Conservation (phyloP, 1,139 yeast species). For the Sugiyamaella neomexicana region DNA sequence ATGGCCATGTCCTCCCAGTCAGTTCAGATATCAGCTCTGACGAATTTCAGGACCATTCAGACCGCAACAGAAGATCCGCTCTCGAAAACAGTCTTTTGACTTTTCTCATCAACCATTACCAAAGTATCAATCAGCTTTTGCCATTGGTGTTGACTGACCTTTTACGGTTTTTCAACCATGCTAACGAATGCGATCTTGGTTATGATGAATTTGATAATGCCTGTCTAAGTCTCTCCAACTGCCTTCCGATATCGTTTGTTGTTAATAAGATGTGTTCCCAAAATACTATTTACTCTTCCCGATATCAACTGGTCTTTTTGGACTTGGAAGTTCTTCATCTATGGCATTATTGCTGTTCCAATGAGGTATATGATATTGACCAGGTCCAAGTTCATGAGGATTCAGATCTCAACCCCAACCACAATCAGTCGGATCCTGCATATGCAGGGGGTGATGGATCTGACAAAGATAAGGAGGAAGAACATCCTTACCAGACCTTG, state of each 20-base stretch:
- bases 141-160: slow-evolving; percentile 15
- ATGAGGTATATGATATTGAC: not conserved
- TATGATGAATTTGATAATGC: slow-evolving; percentile 7
- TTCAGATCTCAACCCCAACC: slow-evolving; percentile 4
- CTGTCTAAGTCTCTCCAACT: not conserved
- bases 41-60: not conserved
- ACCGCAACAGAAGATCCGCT: not conserved
- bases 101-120: slow-evolving; percentile 12
- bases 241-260: slow-evolving; percentile 17
- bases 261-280: slow-evolving; percentile 2
- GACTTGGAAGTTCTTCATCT: slow-evolving; percentile 2
- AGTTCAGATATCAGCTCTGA: not conserved
- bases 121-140: slow-evolving; percentile 9
- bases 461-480: not conserved
- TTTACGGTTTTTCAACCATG: not conserved
- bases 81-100: slow-evolving; percentile 17
- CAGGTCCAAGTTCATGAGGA: not conserved
- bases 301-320: slow-evolving; percentile 12
- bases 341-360: slow-evolving; percentile 1
- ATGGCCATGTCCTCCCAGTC: not conserved
- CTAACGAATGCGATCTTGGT: not conserved
- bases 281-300: slow-evolving; percentile 14
- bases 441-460: slow-evolving; percentile 4
- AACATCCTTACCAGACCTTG: slow-evolving; percentile 7
- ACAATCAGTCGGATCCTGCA: slow-evolving; percentile 4